A percentile compares a stretch with the other conserved stretches of the same genome.
These are phyloP conservation scores for Spergularia bocconei DNA, from an alignment of 148 eudicot genomes.

Conservation along the genomic window DNA sequence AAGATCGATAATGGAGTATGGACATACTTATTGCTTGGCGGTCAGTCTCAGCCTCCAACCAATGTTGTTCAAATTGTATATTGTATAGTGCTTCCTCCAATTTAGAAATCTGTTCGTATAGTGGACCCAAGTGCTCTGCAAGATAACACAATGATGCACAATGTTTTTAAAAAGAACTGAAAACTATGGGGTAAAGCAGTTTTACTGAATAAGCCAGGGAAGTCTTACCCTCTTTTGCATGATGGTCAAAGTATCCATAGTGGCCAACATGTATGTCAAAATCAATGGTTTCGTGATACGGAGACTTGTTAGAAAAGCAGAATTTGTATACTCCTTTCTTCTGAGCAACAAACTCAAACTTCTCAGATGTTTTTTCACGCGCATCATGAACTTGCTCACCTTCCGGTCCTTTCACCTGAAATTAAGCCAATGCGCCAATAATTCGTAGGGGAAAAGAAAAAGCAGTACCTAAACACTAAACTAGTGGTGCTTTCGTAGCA, in stretches of 20 bases:
- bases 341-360: constrained; percentile 58
- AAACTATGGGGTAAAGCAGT: neutral
- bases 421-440: constrained; percentile 14
- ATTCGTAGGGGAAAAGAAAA: neutral
- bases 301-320: constrained; percentile 74
- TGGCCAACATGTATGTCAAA: constrained; percentile 69
- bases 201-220: neutral
- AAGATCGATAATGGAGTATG: neutral
- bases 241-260: constrained; percentile 50
- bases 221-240: constrained; percentile 67
- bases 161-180: neutral
- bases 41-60: constrained; percentile 85
- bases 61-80: constrained; percentile 87
- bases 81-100: constrained; percentile 76
- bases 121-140: constrained; percentile 74
- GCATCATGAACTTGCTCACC: constrained; percentile 54
- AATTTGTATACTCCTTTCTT: constrained; percentile 55
- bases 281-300: constrained; percentile 78
- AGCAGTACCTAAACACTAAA: neutral
- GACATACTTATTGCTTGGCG: constrained; percentile 66
- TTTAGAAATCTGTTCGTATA: constrained; percentile 65
- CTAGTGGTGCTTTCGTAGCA: neutral
- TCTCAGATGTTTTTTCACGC: constrained; percentile 59
- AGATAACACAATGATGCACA: neutral
- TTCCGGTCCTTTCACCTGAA: constrained; percentile 70